Conservation (phyloP, 2,329 filamentous ascomycete species). For the Berkeleyomyces rouxiae region DNA sequence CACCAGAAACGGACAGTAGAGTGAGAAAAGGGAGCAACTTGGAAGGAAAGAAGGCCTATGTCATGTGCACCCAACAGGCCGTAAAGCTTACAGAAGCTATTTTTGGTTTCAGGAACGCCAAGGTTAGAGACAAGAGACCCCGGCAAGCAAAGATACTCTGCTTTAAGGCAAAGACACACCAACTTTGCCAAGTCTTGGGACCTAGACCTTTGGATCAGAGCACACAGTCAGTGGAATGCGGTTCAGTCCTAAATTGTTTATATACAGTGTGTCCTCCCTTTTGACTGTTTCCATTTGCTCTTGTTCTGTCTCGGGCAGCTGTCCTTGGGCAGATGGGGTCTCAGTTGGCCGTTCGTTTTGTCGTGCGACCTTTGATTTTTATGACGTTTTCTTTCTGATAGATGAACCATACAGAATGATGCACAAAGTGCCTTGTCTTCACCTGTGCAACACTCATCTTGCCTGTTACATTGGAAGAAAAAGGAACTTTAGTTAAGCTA, state of each 20-base stretch:
- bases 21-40: neutral
- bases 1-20: neutral
- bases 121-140: neutral
- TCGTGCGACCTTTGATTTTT: too few relatives aligned
- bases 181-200: neutral
- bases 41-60: neutral
- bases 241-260: neutral
- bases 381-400: too few relatives aligned
- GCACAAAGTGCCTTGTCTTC: too few relatives aligned
- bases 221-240: neutral
- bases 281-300: neutral
- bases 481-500: too few relatives aligned
- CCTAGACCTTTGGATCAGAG: neutral
- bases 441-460: too few relatives aligned
- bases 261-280: neutral
- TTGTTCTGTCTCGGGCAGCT: neutral
- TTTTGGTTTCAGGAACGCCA: neutral
- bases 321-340: neutral
- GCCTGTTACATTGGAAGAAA: too few relatives aligned
- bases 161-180: neutral
- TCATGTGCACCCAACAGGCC: neutral
- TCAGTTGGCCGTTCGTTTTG: neutral
- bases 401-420: too few relatives aligned
- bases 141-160: neutral
- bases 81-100: neutral